A percentile compares a stretch with the other conserved stretches of the same genome.
These are phyloP conservation scores for Kalanchoe fedtschenkoi DNA, from an alignment of 164 flowering plant genomes.

Conservation along the genomic window DNA sequence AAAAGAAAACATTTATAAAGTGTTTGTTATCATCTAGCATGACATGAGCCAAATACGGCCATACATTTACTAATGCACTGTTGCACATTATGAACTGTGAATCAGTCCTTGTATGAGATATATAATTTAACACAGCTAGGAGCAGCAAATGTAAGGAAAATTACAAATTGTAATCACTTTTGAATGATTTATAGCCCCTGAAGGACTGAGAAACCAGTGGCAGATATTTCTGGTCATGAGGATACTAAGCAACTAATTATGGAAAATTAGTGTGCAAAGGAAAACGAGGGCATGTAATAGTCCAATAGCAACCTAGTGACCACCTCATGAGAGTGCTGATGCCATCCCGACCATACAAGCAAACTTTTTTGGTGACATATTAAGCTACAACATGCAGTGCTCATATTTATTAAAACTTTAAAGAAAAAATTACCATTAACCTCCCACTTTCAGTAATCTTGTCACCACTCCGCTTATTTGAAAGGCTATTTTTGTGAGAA, in stretches of 20 bases:
- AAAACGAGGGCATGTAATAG: background rate
- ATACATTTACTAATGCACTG: background rate
- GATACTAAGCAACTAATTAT: background rate
- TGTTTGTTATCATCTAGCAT: background rate
- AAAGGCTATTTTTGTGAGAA: slow-evolving; percentile 26
- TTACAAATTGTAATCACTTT: background rate
- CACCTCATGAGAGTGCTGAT: no score
- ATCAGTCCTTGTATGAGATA: background rate
- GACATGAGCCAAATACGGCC: background rate
- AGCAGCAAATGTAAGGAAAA: no score
- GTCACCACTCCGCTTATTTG: slow-evolving; percentile 26
- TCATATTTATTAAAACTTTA: background rate
- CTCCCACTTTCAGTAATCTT: slow-evolving; percentile 20
- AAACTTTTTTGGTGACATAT: background rate
- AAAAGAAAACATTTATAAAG: slow-evolving; percentile 1
- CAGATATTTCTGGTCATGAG: background rate
- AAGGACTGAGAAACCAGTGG: background rate
- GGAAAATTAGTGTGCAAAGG: background rate
- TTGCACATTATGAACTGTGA: background rate
- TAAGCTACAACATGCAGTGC: background rate
- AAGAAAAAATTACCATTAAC: slow-evolving; percentile 26
- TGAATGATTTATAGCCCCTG: background rate
- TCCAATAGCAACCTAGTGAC: no score
- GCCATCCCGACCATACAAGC: background rate
- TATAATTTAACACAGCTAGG: background rate